phyloP scores from a whole-genome alignment of 768 basidiomycete genomes.

The Suillus paluster region DNA sequence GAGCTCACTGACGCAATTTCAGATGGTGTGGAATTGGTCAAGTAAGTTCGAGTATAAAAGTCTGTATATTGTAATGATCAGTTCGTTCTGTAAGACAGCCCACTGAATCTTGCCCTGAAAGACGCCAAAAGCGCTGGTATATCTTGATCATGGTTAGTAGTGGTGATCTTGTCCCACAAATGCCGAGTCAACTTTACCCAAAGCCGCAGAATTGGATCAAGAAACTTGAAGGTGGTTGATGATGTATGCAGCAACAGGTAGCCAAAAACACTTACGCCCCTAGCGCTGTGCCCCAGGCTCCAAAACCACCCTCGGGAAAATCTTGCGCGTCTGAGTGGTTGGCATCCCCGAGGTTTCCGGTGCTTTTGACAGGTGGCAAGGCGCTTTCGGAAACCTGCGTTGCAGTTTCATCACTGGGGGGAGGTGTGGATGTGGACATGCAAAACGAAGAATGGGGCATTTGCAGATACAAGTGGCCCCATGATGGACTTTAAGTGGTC shows the following conservation, averaged over 20 bases:
- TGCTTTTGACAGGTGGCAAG: background rate
- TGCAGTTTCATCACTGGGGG: background rate
- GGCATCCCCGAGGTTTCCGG: background rate
- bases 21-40: constrained; percentile 40
- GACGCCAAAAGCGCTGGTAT: constrained; percentile 43
- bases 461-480: background rate
- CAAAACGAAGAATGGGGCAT: background rate
- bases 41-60: constrained; percentile 42
- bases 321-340: background rate
- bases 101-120: constrained; percentile 38
- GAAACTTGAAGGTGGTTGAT: constrained; percentile 26
- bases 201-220: constrained; percentile 42
- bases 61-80: constrained; percentile 24
- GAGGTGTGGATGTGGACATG: background rate
- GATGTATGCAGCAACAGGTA: background rate
- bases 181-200: constrained; percentile 25
- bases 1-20: constrained; percentile 36
- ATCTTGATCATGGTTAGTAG: constrained; percentile 25
- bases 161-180: background rate
- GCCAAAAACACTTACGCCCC: constrained; percentile 25
- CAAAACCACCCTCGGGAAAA: constrained; percentile 28
- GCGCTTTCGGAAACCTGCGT: background rate
- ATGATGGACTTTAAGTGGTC: background rate
- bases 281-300: constrained; percentile 26
- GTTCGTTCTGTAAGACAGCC: background rate